Evolutionary conservation across 1,139 yeast species (phyloP).

Genomic region (Geotrichum reessii): DNA sequence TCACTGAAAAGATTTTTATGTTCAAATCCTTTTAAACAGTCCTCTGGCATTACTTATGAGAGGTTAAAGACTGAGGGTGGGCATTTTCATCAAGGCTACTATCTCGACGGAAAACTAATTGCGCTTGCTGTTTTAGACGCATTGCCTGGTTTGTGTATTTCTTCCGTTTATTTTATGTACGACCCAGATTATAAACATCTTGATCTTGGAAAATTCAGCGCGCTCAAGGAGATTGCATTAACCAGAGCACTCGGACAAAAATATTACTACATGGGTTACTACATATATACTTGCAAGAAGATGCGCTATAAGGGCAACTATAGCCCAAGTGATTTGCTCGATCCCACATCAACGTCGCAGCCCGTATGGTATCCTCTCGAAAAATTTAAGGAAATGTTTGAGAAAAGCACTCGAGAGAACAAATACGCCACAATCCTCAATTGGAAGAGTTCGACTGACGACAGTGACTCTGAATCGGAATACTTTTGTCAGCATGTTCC

Average conservation of each 20-base stretch:
- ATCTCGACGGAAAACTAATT: constrained; percentile 54
- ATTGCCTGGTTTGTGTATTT: constrained; percentile 60
- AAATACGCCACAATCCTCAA: constrained; percentile 3
- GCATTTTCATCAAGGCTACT: constrained; percentile 76
- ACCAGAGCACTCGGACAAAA: constrained; percentile 37
- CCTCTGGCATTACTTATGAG: background rate
- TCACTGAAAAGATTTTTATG: constrained; percentile 9
- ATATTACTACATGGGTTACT: constrained; percentile 66
- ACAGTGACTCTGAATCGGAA: background rate
- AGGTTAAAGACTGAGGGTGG: constrained; percentile 36
- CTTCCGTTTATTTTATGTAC: constrained; percentile 85
- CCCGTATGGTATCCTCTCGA: constrained; percentile 15
- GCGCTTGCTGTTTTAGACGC: constrained; percentile 78
- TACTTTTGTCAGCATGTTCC: background rate
- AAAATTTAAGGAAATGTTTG: constrained; percentile 11
- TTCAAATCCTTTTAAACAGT: constrained; percentile 1
- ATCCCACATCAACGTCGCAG: constrained; percentile 29
- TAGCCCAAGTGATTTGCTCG: constrained; percentile 35
- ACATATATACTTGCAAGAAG: constrained; percentile 70
- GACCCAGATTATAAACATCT: constrained; percentile 71
- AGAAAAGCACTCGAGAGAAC: background rate
- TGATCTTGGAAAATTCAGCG: constrained; percentile 75
- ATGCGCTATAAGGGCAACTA: constrained; percentile 78
- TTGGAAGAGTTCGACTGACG: background rate
- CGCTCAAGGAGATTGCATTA: constrained; percentile 61